phyloP scores from a whole-genome alignment of 257 asterid genomes.

The Ilex aquifolium region DNA sequence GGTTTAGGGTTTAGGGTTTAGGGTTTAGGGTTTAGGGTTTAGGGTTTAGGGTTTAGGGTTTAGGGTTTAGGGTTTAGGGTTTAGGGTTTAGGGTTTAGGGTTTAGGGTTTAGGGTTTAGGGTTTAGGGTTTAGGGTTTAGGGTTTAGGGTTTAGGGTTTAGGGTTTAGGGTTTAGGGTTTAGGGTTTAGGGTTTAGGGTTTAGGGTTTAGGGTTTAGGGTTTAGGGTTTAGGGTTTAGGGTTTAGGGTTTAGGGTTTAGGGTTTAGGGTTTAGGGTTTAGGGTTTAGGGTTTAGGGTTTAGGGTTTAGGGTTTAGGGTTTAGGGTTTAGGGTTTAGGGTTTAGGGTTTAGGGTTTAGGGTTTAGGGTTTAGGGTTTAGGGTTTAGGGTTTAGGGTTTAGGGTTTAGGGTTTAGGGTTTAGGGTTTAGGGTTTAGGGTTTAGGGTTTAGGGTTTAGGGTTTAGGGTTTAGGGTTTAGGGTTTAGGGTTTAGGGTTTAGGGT shows the following conservation, averaged over 20 bases:
- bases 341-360: slow-evolving; percentile 15
- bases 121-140: slow-evolving; percentile 16
- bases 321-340: slow-evolving; percentile 11
- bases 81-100: slow-evolving; percentile 17
- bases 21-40: slow-evolving; percentile 16
- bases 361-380: slow-evolving; percentile 15
- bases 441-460: slow-evolving; percentile 25
- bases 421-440: slow-evolving; percentile 19
- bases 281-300: slow-evolving; percentile 13
- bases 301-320: slow-evolving; percentile 16
- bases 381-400: slow-evolving; percentile 11
- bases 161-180: slow-evolving; percentile 10
- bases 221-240: slow-evolving; percentile 17
- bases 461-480: slow-evolving; percentile 24
- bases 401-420: slow-evolving; percentile 17
- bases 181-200: slow-evolving; percentile 10
- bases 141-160: slow-evolving; percentile 14
- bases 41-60: slow-evolving; percentile 20
- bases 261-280: slow-evolving; percentile 14
- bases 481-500: slow-evolving; percentile 23
- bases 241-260: slow-evolving; percentile 15
- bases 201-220: slow-evolving; percentile 15
- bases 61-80: slow-evolving; percentile 19
- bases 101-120: slow-evolving; percentile 13
- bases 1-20: slow-evolving; percentile 19